These are phyloP conservation scores for Hibiscus tridactylites DNA, from an alignment of 345 rosid species.

Conservation along the genomic window DNA sequence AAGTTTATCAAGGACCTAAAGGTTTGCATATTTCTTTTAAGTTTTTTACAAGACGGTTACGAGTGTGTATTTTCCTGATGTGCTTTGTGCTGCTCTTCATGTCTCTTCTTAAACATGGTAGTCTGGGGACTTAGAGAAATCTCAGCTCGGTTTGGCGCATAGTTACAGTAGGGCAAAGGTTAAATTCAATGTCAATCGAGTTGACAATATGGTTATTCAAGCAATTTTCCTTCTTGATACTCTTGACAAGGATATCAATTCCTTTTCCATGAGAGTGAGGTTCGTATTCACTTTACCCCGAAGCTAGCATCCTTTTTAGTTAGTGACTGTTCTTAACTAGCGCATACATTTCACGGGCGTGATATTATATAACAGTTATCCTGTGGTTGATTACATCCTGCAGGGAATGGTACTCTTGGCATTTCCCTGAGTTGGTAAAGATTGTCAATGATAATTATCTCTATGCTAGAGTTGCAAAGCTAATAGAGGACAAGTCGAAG, in stretches of 20 bases:
- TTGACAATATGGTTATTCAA: conserved; percentile 92
- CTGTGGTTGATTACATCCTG: conserved; percentile 9
- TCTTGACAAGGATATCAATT: conserved; percentile 84
- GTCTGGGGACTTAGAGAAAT: conserved; percentile 88
- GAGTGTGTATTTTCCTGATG: background rate
- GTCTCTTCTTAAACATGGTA: conserved; percentile 16
- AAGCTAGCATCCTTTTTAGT: background rate
- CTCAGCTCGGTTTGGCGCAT: conserved; percentile 91
- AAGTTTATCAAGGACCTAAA: conserved; percentile 84
- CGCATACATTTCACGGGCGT: background rate
- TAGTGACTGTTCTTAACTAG: background rate
- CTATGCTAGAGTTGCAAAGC: conserved; percentile 47
- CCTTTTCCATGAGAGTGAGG: conserved; percentile 93
- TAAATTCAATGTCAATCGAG: conserved; percentile 88
- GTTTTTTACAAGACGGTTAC: background rate
- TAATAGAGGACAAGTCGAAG: conserved; percentile 57
- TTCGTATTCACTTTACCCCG: conserved; percentile 19
- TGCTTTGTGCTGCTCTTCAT: background rate
- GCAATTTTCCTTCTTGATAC: conserved; percentile 83
- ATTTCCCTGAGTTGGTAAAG: conserved; percentile 88
- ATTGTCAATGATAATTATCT: conserved; percentile 87
- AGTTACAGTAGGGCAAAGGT: conserved; percentile 96
- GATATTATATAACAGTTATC: background rate
- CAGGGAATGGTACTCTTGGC: conserved; percentile 99
- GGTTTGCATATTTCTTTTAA: conserved; percentile 30